A percentile compares a stretch with the other conserved stretches of the same genome.
These are phyloP conservation scores for Biscogniauxia mediterranea DNA, from an alignment of 2,329 filamentous ascomycete species.

Conservation along the genomic window DNA sequence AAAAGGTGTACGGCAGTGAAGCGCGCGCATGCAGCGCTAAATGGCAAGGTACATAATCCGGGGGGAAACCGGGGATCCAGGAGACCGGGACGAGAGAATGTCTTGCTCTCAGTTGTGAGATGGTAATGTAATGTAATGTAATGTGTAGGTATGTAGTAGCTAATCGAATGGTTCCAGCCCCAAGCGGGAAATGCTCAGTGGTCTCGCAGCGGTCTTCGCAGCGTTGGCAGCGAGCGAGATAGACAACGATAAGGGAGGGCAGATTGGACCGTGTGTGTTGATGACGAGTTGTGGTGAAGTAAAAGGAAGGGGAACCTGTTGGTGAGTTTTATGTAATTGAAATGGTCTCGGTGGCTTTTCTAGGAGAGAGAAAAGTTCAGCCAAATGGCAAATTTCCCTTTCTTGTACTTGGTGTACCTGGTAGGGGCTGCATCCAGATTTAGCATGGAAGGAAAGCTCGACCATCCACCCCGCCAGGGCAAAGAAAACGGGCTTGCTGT, in stretches of 20 bases:
- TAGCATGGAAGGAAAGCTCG: background rate
- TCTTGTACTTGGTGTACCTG: background rate
- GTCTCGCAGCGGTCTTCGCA: constrained; percentile 34
- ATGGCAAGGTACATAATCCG: constrained; percentile 39
- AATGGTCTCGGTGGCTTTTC: constrained; percentile 27
- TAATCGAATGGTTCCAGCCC: background rate
- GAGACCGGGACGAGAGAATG: constrained; percentile 35
- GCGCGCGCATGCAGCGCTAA: constrained; percentile 39
- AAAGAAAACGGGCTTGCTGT: background rate
- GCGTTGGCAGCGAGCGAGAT: constrained; percentile 25
- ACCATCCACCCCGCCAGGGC: background rate
- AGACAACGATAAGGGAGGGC: constrained; percentile 24
- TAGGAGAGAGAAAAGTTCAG: constrained; percentile 14
- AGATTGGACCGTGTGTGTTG: constrained; percentile 16
- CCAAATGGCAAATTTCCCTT: constrained; percentile 6
- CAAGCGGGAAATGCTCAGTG: constrained; percentile 33
- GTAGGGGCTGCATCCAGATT: background rate
- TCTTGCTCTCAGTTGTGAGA: constrained; percentile 8
- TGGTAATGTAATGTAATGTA: background rate
- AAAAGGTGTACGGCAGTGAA: constrained; percentile 18
- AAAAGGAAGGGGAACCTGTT: constrained; percentile 39
- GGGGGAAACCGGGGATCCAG: constrained; percentile 38
- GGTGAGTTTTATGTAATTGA: constrained; percentile 51
- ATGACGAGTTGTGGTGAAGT: constrained; percentile 36
- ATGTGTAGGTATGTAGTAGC: constrained; percentile 10